Evolutionary conservation across 352 stramenopile species (phyloP), one percentile per base, ranked within the genome.

Genomic region (Phytophthora cryptogea): DNA sequence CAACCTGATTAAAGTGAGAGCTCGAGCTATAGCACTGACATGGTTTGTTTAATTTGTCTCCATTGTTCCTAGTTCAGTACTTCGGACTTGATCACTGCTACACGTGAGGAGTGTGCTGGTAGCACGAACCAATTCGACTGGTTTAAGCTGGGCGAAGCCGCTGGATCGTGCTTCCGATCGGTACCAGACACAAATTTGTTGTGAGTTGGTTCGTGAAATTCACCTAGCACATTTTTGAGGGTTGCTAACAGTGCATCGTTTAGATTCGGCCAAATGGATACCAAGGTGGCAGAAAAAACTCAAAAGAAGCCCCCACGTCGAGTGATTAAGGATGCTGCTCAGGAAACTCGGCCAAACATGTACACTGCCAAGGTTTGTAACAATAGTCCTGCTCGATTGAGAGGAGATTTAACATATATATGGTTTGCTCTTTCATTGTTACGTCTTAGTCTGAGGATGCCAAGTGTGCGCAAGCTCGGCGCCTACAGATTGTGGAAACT

Each of bases 201-300:
- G 40, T 64, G 9, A 23, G 37, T 46, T 33, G 9, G 28, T 17
- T 32, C n/a, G 2, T 23, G 20, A 23, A 2, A 23, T 23, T 23
- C 20, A 2, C 20, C 20, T 23, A 23, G 20, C 20, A 23, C 20
- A 23, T 23, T 23, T 23, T 23, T 23, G 20, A 23, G 20, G 20
- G 20, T 23, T 3, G 20, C 20, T 23, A 23, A 23, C 20, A 23
- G 20, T 23, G 20, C 20, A 23, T 23, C 20, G 20, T 48, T 28
- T 39, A 57, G 39, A 23, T 63, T 63, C 20, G 55, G 37, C 1
- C 9, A 40, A 11, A 44, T 51, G 55, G 39, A 57, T 8, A 57
- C 46, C 11, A 16, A 50, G 23, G 32, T 45, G 9, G 5, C 33
- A 7, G 10, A 51, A 11, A 51, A 46, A 31, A 36, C 7, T 10